Evolutionary conservation across 2,329 filamentous ascomycete species (phyloP).

Genomic region (Calonectria hawksworthii): DNA sequence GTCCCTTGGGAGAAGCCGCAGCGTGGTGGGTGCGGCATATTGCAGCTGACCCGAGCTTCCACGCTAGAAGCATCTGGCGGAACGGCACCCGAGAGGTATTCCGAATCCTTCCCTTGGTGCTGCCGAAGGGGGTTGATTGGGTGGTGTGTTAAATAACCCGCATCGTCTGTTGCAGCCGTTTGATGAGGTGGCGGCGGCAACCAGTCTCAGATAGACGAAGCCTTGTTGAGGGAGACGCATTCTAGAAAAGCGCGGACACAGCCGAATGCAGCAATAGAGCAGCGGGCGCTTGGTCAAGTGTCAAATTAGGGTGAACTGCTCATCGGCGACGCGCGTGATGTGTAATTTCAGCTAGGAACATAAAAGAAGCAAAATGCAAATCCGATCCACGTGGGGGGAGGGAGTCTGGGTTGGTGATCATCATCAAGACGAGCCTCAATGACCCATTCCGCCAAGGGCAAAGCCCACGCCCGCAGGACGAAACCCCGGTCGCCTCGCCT

Average conservation of each 20-base stretch:
- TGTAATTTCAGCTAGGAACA: neutral
- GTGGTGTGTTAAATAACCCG: neutral
- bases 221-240: neutral
- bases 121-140: neutral
- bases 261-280: neutral
- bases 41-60: slow-evolving; percentile 9
- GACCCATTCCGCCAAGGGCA: neutral
- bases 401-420: neutral
- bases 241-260: neutral
- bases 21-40: slow-evolving; percentile 12
- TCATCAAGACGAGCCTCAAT: neutral
- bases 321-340: neutral
- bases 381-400: neutral
- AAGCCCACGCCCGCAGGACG: neutral
- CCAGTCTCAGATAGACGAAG: neutral
- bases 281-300: neutral
- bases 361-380: neutral
- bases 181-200: neutral
- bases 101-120: neutral
- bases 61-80: slow-evolving; percentile 8
- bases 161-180: neutral
- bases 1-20: neutral
- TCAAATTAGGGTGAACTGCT: neutral
- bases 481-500: neutral
- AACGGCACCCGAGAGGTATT: neutral